phyloP scores from a whole-genome alignment of 768 basidiomycete genomes.

The Phaffia tasmanica region DNA sequence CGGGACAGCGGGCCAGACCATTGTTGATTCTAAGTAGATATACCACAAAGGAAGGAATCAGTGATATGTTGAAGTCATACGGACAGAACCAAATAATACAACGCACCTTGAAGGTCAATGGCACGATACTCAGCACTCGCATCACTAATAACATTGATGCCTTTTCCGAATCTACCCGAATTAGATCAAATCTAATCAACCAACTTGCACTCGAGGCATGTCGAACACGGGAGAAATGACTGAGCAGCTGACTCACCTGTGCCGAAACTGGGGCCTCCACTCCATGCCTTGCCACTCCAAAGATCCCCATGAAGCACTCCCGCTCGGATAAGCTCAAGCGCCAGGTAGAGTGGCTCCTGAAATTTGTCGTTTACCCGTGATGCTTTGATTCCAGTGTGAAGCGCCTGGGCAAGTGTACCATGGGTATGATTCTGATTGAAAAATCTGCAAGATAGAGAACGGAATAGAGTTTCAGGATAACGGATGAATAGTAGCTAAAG shows the following conservation, averaged over 20 bases:
- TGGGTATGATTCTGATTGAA: slow-evolving; percentile 77
- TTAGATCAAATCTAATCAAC: slow-evolving; percentile 27
- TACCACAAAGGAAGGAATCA: background rate
- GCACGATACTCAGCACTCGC: slow-evolving; percentile 90
- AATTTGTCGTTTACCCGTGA: slow-evolving; percentile 92
- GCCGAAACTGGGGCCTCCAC: slow-evolving; percentile 91
- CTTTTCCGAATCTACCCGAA: slow-evolving; percentile 71
- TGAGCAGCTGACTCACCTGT: slow-evolving; percentile 48
- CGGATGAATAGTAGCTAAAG: background rate
- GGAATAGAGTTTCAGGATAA: background rate
- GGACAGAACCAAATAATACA: no score
- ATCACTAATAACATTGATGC: slow-evolving; percentile 90
- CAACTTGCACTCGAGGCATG: slow-evolving; percentile 11
- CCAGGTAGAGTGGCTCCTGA: slow-evolving; percentile 89
- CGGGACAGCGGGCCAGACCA: slow-evolving; percentile 96
- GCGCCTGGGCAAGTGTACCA: slow-evolving; percentile 78
- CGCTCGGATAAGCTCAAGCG: slow-evolving; percentile 89
- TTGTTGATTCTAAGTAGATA: slow-evolving; percentile 54
- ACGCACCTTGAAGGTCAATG: slow-evolving; percentile 80
- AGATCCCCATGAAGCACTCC: slow-evolving; percentile 90
- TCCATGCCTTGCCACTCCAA: slow-evolving; percentile 77
- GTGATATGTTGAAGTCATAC: background rate
- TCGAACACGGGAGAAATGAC: slow-evolving; percentile 18
- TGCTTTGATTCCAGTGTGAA: slow-evolving; percentile 65
- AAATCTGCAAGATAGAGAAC: slow-evolving; percentile 49